Evolutionary conservation across 257 asterid genomes (phyloP).

Genomic region (Nicotiana otophora): DNA sequence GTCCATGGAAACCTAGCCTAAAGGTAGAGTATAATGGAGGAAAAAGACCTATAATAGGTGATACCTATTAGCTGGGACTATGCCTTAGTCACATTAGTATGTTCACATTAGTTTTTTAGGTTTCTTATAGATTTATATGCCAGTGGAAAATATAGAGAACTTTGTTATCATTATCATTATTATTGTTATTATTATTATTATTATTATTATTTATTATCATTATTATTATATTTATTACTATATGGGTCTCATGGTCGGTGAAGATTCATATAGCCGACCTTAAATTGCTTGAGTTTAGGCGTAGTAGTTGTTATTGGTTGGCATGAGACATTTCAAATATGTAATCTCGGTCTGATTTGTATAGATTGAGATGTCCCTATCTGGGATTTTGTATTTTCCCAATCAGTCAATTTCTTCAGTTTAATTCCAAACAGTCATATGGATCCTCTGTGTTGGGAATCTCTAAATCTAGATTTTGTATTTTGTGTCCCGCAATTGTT

Average conservation of each 20-base stretch:
- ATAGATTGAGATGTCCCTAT: background rate
- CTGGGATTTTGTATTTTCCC: background rate
- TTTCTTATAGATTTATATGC: background rate
- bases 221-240: too few species aligned
- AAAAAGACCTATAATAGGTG: background rate
- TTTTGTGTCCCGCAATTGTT: background rate
- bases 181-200: background rate
- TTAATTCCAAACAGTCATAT: background rate
- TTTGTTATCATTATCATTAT: background rate
- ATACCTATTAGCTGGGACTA: background rate
- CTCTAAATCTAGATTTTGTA: background rate
- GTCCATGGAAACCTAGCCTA: background rate
- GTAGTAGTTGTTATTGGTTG: too few species aligned
- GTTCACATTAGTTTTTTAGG: too few species aligned
- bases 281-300: too few species aligned
- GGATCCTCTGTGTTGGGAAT: background rate
- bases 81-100: too few species aligned
- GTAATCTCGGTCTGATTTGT: background rate
- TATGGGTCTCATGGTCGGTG: too few species aligned
- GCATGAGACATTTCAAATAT: too few species aligned
- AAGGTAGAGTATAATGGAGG: background rate
- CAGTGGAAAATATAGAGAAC: background rate
- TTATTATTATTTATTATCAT: background rate
- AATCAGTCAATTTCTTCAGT: background rate
- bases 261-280: too few species aligned